These are phyloP conservation scores for Colletotrichum chrysophilum DNA, from an alignment of 2,329 filamentous ascomycete species.

Conservation along the genomic window DNA sequence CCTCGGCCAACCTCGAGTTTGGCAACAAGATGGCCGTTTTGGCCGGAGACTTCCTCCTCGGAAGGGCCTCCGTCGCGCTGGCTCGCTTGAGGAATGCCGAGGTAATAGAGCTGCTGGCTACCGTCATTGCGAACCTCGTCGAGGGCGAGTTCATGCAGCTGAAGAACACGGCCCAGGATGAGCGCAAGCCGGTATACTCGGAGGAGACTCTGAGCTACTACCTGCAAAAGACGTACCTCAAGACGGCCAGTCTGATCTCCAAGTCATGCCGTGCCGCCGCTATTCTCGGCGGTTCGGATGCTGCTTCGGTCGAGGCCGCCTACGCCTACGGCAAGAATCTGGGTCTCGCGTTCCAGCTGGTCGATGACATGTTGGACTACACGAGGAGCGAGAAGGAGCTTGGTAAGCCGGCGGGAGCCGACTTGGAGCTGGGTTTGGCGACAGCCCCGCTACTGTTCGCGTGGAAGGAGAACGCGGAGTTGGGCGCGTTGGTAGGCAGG, in stretches of 20 bases:
- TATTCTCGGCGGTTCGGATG: constrained; percentile 78
- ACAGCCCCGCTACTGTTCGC: constrained; percentile 95
- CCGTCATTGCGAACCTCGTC: constrained; percentile 95
- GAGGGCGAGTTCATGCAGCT: constrained; percentile 99
- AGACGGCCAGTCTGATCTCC: constrained; percentile 93
- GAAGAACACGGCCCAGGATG: constrained; percentile 92
- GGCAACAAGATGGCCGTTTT: constrained; percentile 99
- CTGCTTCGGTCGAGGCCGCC: constrained; percentile 84
- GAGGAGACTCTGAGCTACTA: constrained; percentile 93
- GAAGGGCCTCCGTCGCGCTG: constrained; percentile 90
- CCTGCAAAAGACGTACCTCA: constrained; percentile 97
- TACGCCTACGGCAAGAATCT: constrained; percentile 94
- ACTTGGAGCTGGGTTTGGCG: constrained; percentile 89
- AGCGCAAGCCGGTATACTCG: constrained; percentile 82
- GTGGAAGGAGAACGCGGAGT: constrained; percentile 86
- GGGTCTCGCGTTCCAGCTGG: constrained; percentile 93
- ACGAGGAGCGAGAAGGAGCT: constrained; percentile 84
- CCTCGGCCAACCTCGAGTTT: constrained; percentile 92
- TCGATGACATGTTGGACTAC: constrained; percentile 98
- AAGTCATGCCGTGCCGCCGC: constrained; percentile 94
- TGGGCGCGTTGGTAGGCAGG: constrained; percentile 87
- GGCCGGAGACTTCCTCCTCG: constrained; percentile 94
- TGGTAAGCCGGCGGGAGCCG: constrained; percentile 93
- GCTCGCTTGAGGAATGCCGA: constrained; percentile 90
- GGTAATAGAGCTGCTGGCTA: constrained; percentile 92